Conservation (phyloP, 306 rosid genomes). For the Elaeagnus macrophylla region DNA sequence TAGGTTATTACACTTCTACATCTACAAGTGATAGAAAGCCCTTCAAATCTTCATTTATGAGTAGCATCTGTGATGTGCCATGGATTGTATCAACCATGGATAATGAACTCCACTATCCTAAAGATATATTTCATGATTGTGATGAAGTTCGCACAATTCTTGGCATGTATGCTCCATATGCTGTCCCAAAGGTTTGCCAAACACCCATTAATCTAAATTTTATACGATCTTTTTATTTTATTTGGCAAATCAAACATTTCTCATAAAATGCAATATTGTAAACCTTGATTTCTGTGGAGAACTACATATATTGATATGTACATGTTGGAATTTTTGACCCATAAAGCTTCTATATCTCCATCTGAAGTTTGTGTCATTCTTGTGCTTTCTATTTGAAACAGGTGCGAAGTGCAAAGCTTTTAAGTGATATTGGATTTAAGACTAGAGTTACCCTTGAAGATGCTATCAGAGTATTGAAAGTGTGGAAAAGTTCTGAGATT, state of each 20-base stretch:
- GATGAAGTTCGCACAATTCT: slow-evolving; percentile 62
- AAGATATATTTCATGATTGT: slow-evolving; percentile 63
- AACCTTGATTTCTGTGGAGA: no score
- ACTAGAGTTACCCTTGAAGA: slow-evolving; percentile 61
- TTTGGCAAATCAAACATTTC: no score
- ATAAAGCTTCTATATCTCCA: neutral
- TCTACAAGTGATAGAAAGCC: slow-evolving; percentile 37
- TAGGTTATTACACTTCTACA: slow-evolving; percentile 34
- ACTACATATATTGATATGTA: no score
- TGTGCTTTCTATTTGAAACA: slow-evolving; percentile 26
- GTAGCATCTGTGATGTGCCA: slow-evolving; percentile 48
- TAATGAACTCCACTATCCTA: slow-evolving; percentile 61
- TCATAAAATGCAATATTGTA: no score
- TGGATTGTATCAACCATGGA: slow-evolving; percentile 72
- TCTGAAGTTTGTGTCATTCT: neutral
- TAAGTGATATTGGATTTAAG: slow-evolving; percentile 64
- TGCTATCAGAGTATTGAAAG: slow-evolving; percentile 45
- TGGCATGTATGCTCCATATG: slow-evolving; percentile 71
- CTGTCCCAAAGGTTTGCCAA: slow-evolving; percentile 69
- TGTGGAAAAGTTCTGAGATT: slow-evolving; percentile 49
- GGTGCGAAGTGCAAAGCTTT: slow-evolving; percentile 65
- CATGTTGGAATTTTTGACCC: no score
- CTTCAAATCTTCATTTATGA: slow-evolving; percentile 64
- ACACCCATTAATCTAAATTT: no score
- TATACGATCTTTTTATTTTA: no score